Conservation (phyloP, 2,329 filamentous ascomycete genomes). For the Aspergillus tubingensis region DNA sequence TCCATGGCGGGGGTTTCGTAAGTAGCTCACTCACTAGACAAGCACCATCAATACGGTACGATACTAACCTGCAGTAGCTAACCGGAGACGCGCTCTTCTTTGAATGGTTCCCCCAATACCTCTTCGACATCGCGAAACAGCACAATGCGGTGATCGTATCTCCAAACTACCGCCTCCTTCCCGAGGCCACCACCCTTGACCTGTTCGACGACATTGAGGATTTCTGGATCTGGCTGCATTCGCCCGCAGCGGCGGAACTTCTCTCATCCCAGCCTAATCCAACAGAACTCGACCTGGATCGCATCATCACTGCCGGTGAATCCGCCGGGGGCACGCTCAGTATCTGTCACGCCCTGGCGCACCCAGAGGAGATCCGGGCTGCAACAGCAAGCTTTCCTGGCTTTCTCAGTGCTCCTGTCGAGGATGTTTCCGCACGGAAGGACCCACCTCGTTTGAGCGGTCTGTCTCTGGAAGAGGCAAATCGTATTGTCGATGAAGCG, state of each 20-base stretch:
- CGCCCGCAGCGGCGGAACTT: constrained; percentile 10
- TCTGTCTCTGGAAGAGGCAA: background rate
- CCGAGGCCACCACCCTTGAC: constrained; percentile 50
- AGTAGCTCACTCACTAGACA: background rate
- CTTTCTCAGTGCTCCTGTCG: constrained; percentile 20
- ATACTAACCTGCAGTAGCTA: constrained; percentile 26
- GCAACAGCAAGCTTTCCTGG: constrained; percentile 36
- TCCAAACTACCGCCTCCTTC: constrained; percentile 56
- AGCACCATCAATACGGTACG: background rate
- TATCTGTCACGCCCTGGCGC: constrained; percentile 28
- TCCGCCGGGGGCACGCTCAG: constrained; percentile 36
- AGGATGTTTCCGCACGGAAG: constrained; percentile 20
- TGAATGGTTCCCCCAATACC: constrained; percentile 36
- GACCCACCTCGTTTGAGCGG: constrained; percentile 6
- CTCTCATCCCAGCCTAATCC: constrained; percentile 16
- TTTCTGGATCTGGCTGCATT: constrained; percentile 52
- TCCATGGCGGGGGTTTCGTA: constrained; percentile 50
- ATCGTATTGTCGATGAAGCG: background rate
- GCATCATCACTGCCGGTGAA: constrained; percentile 31
- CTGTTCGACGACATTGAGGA: constrained; percentile 52
- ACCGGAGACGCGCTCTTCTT: constrained; percentile 30
- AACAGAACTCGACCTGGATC: constrained; percentile 24
- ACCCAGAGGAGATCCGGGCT: constrained; percentile 33
- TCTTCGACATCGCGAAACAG: constrained; percentile 42
- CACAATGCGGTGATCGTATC: constrained; percentile 50